phyloP scores from a whole-genome alignment of 108 stramenopile genomes.

The Nitzschia sp. region DNA sequence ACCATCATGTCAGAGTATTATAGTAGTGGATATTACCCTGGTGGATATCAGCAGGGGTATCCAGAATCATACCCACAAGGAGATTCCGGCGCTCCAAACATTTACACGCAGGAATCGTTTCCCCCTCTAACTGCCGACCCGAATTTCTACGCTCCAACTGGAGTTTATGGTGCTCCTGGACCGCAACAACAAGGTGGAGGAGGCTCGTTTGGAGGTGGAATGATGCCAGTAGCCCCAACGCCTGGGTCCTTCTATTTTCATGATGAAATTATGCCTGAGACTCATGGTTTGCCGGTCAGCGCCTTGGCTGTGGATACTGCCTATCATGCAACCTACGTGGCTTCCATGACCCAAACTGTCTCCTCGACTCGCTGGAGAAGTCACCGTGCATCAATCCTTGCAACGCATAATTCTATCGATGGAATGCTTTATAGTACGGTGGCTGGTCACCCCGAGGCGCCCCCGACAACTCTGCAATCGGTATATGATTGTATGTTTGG shows the following conservation, averaged over 20 bases:
- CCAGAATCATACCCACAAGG: background rate
- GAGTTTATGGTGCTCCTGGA: background rate
- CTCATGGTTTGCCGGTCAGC: constrained; percentile 47
- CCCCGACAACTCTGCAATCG: constrained; percentile 32
- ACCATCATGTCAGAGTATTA: constrained; percentile 1
- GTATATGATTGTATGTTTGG: constrained; percentile 58
- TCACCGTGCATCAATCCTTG: constrained; percentile 38
- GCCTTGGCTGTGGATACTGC: constrained; percentile 48
- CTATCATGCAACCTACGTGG: constrained; percentile 60
- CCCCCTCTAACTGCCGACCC: too few species aligned
- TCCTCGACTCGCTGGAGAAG: constrained; percentile 10
- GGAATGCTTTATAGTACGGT: constrained; percentile 64
- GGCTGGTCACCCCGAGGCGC: constrained; percentile 77
- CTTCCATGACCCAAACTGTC: constrained; percentile 54
- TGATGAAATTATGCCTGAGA: constrained; percentile 33
- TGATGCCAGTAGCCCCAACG: background rate
- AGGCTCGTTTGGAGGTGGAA: background rate
- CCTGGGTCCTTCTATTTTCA: constrained; percentile 27
- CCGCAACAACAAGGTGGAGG: background rate
- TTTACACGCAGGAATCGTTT: too few species aligned
- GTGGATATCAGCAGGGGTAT: background rate
- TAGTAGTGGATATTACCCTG: background rate
- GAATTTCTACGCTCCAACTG: too few species aligned
- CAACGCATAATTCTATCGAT: constrained; percentile 36
- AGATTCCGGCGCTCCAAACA: too few species aligned